Conservation (phyloP, 1,284 basidiomycete species). For the Cystobasidiaceae sp. region DNA sequence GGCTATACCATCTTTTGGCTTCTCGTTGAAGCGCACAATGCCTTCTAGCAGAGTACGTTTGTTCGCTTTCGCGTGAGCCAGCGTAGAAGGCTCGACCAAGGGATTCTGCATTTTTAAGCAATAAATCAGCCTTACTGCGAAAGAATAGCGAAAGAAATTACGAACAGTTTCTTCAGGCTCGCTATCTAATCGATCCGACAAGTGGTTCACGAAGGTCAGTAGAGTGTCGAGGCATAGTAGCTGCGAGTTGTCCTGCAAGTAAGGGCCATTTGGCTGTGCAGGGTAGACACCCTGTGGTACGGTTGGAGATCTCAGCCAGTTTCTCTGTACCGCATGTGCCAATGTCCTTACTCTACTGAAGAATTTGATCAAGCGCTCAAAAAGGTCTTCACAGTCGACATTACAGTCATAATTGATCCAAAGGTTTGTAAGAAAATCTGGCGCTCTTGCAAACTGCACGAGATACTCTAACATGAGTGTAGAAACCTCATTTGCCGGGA, state of each 20-base stretch:
- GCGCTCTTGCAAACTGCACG: slow-evolving; percentile 65
- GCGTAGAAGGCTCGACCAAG: slow-evolving; percentile 48
- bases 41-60: slow-evolving; percentile 83
- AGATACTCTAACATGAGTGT: slow-evolving; percentile 87
- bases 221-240: slow-evolving; percentile 84
- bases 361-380: slow-evolving; percentile 85
- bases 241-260: slow-evolving; percentile 70
- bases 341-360: slow-evolving; percentile 52
- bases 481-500: slow-evolving; percentile 58
- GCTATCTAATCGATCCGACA: slow-evolving; percentile 68
- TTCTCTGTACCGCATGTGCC: no score
- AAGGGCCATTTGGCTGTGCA: slow-evolving; percentile 58
- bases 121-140: neutral
- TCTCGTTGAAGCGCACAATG: slow-evolving; percentile 84
- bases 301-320: neutral
- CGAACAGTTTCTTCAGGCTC: neutral
- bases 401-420: slow-evolving; percentile 98
- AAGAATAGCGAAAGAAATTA: neutral
- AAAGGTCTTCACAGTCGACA: slow-evolving; percentile 91
- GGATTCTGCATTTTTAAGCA: neutral
- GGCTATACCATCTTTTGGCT: slow-evolving; percentile 86
- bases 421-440: slow-evolving; percentile 89
- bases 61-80: slow-evolving; percentile 69
- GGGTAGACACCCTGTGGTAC: slow-evolving; percentile 66
- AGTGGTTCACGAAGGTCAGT: slow-evolving; percentile 77